Evolutionary conservation across 106 monocot species (phyloP), one percentile per base, ranked within the genome.

Genomic region (Dendrobium officinale): DNA sequence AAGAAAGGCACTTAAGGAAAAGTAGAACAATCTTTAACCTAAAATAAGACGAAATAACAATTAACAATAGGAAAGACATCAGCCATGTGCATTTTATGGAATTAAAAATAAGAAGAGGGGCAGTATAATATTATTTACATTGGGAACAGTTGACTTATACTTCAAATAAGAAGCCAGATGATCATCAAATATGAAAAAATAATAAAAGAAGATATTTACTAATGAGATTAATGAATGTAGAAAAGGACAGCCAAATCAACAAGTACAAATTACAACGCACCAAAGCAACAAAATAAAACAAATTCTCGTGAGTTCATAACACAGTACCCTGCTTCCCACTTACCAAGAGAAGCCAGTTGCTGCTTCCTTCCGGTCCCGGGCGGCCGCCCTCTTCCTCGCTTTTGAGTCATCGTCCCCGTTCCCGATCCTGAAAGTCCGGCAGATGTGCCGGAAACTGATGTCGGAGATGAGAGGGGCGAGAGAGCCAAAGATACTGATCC

Each of bases 361-460:
- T 92, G 91, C 83, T 88, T 92, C 76, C 83, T 89, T 76, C 91
- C 91, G 2, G 91, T 80, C 13, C 91, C 91, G 6, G 91, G 91
- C 6, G 91, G 91, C 56, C 91, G 75, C 49, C 94, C 94, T 85
- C 94, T 88, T 76, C 76, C 76, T 42, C 94, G 82, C 70, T 92
- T 95, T 75, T 81, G 86, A 33, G 77, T 68, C 1, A 42, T 75
- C 9, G 80, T 78, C 33, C 75, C 89, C 5, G 86, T 77, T 13
- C 80, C 84, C 6, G 82, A 79, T 31, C 77, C 80, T 8, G 84
- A 83, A 72, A 76, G 79, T 44, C 48, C 70, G 22, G 27, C 84
- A 5, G 85, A 75, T 13, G 72, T 55, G 0, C 79, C 78, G 42
- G 78, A 31, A 55, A 66, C 68, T 9, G 81, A 78, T 10, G 55